Evolutionary conservation across 2,329 filamentous ascomycete species (phyloP).

Genomic region (Colletotrichum echinochloae): DNA sequence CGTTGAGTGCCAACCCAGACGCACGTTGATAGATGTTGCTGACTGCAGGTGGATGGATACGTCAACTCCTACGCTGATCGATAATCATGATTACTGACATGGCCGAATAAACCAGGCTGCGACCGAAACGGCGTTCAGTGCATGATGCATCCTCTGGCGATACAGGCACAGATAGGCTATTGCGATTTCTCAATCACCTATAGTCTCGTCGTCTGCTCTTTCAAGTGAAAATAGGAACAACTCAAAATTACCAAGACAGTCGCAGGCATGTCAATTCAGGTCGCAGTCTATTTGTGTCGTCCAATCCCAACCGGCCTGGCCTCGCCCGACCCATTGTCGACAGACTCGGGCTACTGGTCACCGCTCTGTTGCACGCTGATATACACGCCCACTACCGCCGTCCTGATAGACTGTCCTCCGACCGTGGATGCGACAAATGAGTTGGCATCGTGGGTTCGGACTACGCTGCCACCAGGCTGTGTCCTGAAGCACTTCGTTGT

Average conservation of each 20-base stretch:
- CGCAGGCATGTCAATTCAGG: background rate
- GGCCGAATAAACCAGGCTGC: background rate
- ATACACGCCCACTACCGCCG: background rate
- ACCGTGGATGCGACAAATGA: background rate
- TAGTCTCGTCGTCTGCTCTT: background rate
- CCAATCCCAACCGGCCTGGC: background rate
- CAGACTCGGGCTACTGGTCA: conserved; percentile 8
- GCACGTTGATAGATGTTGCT: background rate
- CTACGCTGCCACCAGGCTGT: background rate
- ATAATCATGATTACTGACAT: background rate
- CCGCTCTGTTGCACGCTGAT: conserved; percentile 5
- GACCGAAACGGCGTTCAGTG: background rate
- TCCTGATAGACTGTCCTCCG: conserved; percentile 5
- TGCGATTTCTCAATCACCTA: background rate
- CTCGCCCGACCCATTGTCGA: background rate
- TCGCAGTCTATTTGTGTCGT: background rate
- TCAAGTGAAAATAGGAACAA: background rate
- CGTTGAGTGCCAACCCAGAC: background rate
- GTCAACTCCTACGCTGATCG: background rate
- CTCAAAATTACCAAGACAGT: background rate
- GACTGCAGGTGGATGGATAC: background rate
- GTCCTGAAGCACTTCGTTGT: background rate
- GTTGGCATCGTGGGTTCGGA: background rate
- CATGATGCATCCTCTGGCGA: background rate
- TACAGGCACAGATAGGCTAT: background rate